Conservation (phyloP, 2,329 filamentous ascomycete species). For the Exophiala lecanii-corni region DNA sequence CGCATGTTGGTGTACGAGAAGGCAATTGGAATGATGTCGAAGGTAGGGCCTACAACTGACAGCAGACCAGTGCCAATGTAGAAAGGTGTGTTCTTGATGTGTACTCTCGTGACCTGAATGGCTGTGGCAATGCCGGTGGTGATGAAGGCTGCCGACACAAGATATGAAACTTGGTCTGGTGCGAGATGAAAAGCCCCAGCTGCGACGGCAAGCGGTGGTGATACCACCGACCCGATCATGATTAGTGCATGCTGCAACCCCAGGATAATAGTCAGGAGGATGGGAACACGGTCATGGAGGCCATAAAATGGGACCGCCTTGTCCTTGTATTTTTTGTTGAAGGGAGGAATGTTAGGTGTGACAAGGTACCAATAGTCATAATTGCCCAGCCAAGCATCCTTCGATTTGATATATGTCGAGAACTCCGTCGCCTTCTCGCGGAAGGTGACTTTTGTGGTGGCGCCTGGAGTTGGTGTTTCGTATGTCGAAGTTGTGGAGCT, state of each 20-base stretch:
- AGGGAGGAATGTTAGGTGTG: constrained; percentile 50
- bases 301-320: constrained; percentile 74
- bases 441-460: constrained; percentile 8
- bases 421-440: constrained; percentile 13
- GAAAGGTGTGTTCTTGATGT: constrained; percentile 68
- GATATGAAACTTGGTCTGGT: constrained; percentile 62
- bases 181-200: constrained; percentile 59
- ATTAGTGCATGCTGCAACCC: constrained; percentile 75
- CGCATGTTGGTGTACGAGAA: constrained; percentile 68
- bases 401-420: constrained; percentile 25
- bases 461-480: constrained; percentile 3
- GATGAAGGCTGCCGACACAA: constrained; percentile 73
- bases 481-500: constrained; percentile 6
- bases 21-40: constrained; percentile 70
- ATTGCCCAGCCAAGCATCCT: constrained; percentile 46
- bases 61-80: constrained; percentile 75
- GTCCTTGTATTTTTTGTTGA: constrained; percentile 42
- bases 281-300: constrained; percentile 72
- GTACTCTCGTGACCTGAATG: constrained; percentile 73
- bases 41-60: constrained; percentile 74
- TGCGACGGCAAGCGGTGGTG: constrained; percentile 69
- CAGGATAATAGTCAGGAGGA: constrained; percentile 67
- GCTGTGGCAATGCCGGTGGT: constrained; percentile 70
- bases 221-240: constrained; percentile 72
- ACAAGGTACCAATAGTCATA: constrained; percentile 55